Base-by-base conservation (phyloP, 169 alveolate genomes). In the Babesia bovis region DNA sequence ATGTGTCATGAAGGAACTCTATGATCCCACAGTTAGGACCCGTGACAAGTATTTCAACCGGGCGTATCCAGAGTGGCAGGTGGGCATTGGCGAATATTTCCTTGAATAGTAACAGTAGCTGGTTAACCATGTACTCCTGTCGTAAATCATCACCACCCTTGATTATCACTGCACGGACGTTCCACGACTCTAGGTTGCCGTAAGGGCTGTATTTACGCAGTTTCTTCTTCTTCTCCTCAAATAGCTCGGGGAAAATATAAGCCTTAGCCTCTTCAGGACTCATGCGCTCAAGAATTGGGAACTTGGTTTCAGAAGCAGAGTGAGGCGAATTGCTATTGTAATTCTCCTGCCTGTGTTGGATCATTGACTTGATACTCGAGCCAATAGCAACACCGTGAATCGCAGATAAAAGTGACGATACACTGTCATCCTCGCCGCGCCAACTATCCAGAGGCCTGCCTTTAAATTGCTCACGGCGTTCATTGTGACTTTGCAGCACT, bases 71-170 rank as follows among this genome's bases (percentile, higher is more conserved):
- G 42, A 95, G 86, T 10, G 97, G 97, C 25, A 93, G 75, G 13
- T 91, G 86, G 38, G 95, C 96, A 69, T 87, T 90, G 25, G 59
- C 85, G 59, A 94, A 95, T 9, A 97, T 94, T 53, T 88, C 78
- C 50, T 93, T 91, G 83, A 95, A 93, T 57, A 90, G 95, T 56
- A 84, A 87, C 26, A 97, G 91, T 53, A 97, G 77, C 84, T 96
- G 99, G 77, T 96, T 93, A 51, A 98, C 98, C 79, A 97, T 89
- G 40, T 92, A 66, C 75, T 97, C 99, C 72, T 96, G 98, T 28
- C 99, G 65, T 36, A 97, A 86, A 73, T 97, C 98, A 76, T 97
- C 99, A 21, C 97, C 96, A 1, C 98, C 98, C 75, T 97, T 97
- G 25, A 96, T 94, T 41, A 97, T 87, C 25, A 96, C 90, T 28